Conservation (phyloP, 2,329 filamentous ascomycete genomes). For the Pleomassaria siparia region DNA sequence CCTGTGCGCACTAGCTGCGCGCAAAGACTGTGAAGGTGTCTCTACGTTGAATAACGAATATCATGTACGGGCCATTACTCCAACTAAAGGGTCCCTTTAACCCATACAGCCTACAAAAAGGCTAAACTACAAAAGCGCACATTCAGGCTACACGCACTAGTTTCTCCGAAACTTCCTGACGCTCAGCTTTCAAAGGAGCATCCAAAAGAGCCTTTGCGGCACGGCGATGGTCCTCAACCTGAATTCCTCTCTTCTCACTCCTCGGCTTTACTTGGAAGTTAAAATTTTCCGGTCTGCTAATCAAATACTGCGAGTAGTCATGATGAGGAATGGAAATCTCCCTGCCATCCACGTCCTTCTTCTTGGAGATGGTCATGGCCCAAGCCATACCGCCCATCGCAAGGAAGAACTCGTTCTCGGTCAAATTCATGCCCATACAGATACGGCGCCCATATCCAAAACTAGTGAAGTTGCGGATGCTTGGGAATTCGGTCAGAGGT, state of each 20-base stretch:
- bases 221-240: neutral
- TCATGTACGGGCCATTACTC: no score
- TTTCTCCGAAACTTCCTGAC: no score
- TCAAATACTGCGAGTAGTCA: constrained; percentile 5
- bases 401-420: constrained; percentile 34
- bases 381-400: constrained; percentile 40
- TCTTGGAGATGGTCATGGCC: constrained; percentile 36
- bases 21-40: no score
- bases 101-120: no score
- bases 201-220: no score
- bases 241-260: constrained; percentile 1
- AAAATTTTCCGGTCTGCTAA: constrained; percentile 6
- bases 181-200: no score
- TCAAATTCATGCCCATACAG: constrained; percentile 36
- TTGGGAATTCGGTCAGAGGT: constrained; percentile 49
- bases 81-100: no score
- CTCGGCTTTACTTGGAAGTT: constrained; percentile 3
- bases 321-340: constrained; percentile 4
- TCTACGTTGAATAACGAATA: no score
- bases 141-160: no score
- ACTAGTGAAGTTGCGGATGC: constrained; percentile 50
- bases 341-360: neutral
- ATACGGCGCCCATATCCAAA: constrained; percentile 54
- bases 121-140: no score
- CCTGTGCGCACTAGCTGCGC: no score